Evolutionary conservation across 1,284 basidiomycete genomes (phyloP), one percentile per base, ranked within the genome.

Genomic region (Melanopsichium pennsylvanicum): DNA sequence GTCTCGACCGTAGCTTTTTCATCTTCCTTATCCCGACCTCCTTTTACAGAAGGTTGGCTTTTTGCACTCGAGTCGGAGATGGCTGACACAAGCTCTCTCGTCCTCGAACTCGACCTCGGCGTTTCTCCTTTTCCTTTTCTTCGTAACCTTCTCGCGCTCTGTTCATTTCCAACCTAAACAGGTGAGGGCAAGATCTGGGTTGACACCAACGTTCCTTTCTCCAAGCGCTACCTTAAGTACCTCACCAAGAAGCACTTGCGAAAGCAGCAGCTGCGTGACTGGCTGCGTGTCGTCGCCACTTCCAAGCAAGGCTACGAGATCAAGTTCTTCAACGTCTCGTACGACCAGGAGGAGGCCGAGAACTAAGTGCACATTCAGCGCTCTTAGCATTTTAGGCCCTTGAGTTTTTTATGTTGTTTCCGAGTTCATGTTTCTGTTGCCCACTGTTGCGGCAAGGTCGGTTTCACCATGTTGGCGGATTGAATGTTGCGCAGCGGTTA

Each of bases 201-300:
- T 69, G 81, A 77, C 66, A 79, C 82, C 55, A 75, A 74, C 57
- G 78, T 82, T 49, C 79, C 82, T 62, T 81, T 83, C 72, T 82
- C 82, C 46, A 81, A 81, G 79, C 79, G 82, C 43, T 83, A 83
- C 80, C 79, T 83, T 75, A 83, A 83, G 77, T 83, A 82, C 77
- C 66, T 83, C 18, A 82, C 82, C 64, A 83, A 83, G 78, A 81
- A 81, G 75, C 80, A 76, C 71, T 70, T 80, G 50, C 74, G 75
- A 72, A 76, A 80, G 58, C 70, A 74, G 52, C 75, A 76, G 70
- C 76, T 82, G 35, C 79, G 81, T 58, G 81, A 82, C 72, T 82
- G 80, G 78, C 74, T 80, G 42, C 80, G 80, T 55, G 81, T 82
- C 46, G 81, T 82, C 21, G 80, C 81, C 45, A 81, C 81, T 62